phyloP scores from a whole-genome alignment of 108 stramenopile genomes.

The Skeletonema menzelii region DNA sequence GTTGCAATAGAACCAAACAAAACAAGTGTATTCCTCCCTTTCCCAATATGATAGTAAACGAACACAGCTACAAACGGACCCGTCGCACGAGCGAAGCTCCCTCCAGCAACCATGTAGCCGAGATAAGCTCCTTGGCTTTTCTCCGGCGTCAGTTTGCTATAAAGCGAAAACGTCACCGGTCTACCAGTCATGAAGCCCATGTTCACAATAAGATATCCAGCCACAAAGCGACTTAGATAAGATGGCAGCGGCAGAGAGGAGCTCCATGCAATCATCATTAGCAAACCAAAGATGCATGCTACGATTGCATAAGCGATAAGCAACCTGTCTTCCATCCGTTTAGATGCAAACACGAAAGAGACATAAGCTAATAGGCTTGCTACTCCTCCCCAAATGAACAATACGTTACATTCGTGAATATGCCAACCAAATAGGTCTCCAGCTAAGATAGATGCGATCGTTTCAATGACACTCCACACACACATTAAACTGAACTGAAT shows the following conservation, averaged over 20 bases:
- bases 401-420: neutral
- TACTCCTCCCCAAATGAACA: conserved; percentile 2
- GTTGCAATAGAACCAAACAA: conserved; percentile 1
- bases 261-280: conserved; percentile 10
- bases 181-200: conserved; percentile 23
- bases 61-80: conserved; percentile 13
- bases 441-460: conserved; percentile 1
- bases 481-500: neutral
- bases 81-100: conserved; percentile 4
- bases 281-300: conserved; percentile 4
- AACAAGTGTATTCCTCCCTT: neutral
- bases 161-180: conserved; percentile 18
- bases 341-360: conserved; percentile 9
- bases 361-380: conserved; percentile 14
- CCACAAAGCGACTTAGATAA: conserved; percentile 7
- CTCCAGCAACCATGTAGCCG: conserved; percentile 21
- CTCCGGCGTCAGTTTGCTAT: conserved; percentile 13
- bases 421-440: conserved; percentile 5
- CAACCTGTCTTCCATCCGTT: conserved; percentile 13
- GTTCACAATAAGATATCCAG: conserved; percentile 12
- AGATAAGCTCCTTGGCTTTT: conserved; percentile 17
- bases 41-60: conserved; percentile 4
- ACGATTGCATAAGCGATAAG: conserved; percentile 6
- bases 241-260: neutral
- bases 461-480: neutral